Base-by-base conservation (phyloP, 371 early-diverging fungal species). In the Rozella allomycis region DNA sequence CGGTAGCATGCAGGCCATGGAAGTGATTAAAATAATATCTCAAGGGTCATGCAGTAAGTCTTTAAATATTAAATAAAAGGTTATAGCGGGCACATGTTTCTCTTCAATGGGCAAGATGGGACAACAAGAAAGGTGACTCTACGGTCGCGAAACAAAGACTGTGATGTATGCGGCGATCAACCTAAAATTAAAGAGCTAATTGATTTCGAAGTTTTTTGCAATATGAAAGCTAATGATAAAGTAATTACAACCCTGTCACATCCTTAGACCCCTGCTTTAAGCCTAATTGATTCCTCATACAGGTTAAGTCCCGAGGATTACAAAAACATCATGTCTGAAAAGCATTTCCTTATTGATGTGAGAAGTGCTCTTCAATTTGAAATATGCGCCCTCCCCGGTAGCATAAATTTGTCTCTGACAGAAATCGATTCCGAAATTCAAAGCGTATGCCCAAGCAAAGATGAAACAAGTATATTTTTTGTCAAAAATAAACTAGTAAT, bases 1-100 rank as follows among this genome's bases (percentile, higher is more conserved):
- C 40, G 98, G 98, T 17, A 77, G 70, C 20, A 42, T 94, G 23
- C 84, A 94, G 60, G 97, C 96, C 16, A 57, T 87, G 31, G 91
- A 94, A 52, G 82, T 74, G 2, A 78, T 96, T 39, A 94, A 91
- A 45, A 61, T 90, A 21, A 3, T 33, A n/a, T 3, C 0, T 8
- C 0, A 34, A 38, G 29, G 40, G 8, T 25, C 45, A 7, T 13
- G 11, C 30, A 25, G 33, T 32, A 16, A n/a, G n/a, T n/a, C n/a
- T 8, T 11, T 8, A 18, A 8, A 7, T 13, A 8, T n/a, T 12
- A 26, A 12, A 8, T 12, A 33, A 29, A 37, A 36, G 30, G 17
- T 12, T 49, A 21, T 17, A 13, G 9, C 28, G 19, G 25, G 27
- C 4, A 26, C 12, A 5, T 91, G 47, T 60, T 85, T 14, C 46